Base-by-base conservation (phyloP, 768 basidiomycete species). In the Clitopilus passeckerianus region DNA sequence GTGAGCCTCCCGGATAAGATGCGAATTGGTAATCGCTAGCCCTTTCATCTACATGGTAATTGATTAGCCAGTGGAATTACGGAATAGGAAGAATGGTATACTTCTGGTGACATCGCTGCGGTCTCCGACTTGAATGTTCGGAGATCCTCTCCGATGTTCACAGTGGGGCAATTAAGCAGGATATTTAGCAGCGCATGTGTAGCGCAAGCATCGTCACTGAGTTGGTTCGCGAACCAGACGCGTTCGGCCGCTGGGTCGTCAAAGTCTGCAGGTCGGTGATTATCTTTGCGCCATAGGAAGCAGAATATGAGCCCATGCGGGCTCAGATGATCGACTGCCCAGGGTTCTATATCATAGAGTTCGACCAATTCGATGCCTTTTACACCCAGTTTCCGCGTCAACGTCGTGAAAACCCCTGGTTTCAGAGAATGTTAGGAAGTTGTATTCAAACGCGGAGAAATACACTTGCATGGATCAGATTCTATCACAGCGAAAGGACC, bases 201-300 rank as follows among this genome's bases (percentile, higher is more conserved):
- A 7, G 84, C 85, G 65, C 86, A 87, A 4, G 86, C 84, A 64
- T 87, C 85, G 63, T 83, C 80, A 69, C 80, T 84, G 23, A 88
- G 76, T 67, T 88, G 86, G 68, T 87, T 85, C 9, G 86, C 85
- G 62, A 86, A 88, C 86, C 86, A 88, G 8, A 87, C 79, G 24
- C 70, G 74, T 59, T 81, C 79, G 1, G 84, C 79, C 9, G 81
- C 79, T 2, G 84, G 78, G 66, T 85, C 81, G 27, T 78, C 72
- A 62, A 82, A 80, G 64, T 80, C 80, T 1, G 72, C 67, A 5
- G 77, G 68, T 30, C 77, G 71, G 65, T 80, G 78, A 4, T 70
- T 54, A 63, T 84, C 83, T 61, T 80, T 80, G 16, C 68, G 71
- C 81, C 83, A 86, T 59, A 82, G 70, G 67, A 84, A 86, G 68